Conservation (phyloP, 2,329 filamentous ascomycete genomes). For the Diaporthe sp. region DNA sequence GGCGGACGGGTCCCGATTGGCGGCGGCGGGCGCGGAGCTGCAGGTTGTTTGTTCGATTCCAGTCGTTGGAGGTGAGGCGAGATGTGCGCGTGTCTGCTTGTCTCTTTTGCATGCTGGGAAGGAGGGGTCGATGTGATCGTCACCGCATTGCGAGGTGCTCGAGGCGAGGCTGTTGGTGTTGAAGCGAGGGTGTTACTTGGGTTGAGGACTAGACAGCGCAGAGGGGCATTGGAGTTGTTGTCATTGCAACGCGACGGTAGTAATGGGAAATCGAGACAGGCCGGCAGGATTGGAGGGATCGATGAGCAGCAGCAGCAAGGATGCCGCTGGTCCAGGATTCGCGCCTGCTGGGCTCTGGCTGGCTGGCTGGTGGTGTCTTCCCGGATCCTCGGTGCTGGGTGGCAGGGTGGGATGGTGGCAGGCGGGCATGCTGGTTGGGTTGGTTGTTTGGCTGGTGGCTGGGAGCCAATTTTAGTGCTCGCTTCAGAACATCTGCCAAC, state of each 20-base stretch:
- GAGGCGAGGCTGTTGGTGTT: neutral
- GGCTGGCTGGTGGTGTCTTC: neutral
- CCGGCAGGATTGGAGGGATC: neutral
- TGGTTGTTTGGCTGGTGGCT: conserved; percentile 2
- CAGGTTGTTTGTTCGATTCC: neutral
- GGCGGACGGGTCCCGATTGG: conserved; percentile 21
- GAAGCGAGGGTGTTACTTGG: neutral
- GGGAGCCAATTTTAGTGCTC: conserved; percentile 27
- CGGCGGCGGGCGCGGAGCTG: conserved; percentile 2
- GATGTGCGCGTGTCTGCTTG: conserved; percentile 1
- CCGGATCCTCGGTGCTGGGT: conserved; percentile 26
- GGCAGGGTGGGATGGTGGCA: neutral
- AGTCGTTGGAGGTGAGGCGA: conserved; percentile 16
- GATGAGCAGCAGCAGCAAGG: neutral
- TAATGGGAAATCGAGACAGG: neutral
- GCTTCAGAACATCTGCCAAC: neutral
- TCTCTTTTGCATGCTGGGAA: conserved; percentile 7
- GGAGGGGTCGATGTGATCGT: conserved; percentile 1
- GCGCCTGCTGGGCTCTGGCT: neutral
- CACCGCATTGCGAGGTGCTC: neutral
- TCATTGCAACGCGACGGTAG: conserved; percentile 8
- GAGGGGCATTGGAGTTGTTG: neutral
- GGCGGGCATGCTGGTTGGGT: neutral
- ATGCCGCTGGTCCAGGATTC: conserved; percentile 2
- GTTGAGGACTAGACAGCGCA: neutral